Percentiles rank a stretch among this genome's conserved stretches.
These are phyloP conservation scores for Candida schatavii DNA, from an alignment of 805 yeast species.

Conservation along the genomic window DNA sequence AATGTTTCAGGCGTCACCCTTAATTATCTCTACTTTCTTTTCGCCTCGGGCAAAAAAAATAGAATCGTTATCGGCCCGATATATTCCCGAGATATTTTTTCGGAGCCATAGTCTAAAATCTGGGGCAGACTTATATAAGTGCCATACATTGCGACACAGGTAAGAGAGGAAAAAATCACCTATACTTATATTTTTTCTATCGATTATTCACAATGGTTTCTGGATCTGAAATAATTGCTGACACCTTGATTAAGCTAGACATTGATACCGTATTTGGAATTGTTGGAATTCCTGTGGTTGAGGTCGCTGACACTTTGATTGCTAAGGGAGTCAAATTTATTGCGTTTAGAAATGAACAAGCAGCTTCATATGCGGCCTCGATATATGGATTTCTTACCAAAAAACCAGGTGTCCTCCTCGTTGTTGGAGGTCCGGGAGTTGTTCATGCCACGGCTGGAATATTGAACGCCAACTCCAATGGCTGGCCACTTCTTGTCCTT, in stretches of 20 bases:
- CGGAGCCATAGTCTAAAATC: neutral
- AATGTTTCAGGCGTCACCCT: no score
- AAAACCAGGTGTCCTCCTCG: slow-evolving; percentile 62
- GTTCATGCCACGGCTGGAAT: slow-evolving; percentile 67
- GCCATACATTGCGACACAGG: no score
- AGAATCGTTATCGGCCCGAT: no score
- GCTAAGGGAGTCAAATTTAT: slow-evolving; percentile 53
- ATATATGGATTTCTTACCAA: slow-evolving; percentile 65
- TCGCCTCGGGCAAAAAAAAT: no score
- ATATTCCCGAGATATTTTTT: no score
- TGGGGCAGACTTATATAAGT: neutral
- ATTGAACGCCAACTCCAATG: slow-evolving; percentile 58
- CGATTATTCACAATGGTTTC: slow-evolving; percentile 5
- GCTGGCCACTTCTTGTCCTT: slow-evolving; percentile 63
- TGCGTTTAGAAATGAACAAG: slow-evolving; percentile 67
- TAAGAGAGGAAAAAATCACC: no score
- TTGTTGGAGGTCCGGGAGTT: slow-evolving; percentile 77
- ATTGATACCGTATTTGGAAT: slow-evolving; percentile 62
- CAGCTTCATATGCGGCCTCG: slow-evolving; percentile 76
- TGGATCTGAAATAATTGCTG: slow-evolving; percentile 51
- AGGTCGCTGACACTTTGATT: slow-evolving; percentile 61
- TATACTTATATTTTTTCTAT: no score
- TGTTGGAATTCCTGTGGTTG: slow-evolving; percentile 76
- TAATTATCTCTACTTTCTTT: no score
- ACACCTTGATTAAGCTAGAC: slow-evolving; percentile 45